These are phyloP conservation scores for Apiospora arundinis DNA, from an alignment of 2,329 filamentous ascomycete genomes.

Conservation along the genomic window DNA sequence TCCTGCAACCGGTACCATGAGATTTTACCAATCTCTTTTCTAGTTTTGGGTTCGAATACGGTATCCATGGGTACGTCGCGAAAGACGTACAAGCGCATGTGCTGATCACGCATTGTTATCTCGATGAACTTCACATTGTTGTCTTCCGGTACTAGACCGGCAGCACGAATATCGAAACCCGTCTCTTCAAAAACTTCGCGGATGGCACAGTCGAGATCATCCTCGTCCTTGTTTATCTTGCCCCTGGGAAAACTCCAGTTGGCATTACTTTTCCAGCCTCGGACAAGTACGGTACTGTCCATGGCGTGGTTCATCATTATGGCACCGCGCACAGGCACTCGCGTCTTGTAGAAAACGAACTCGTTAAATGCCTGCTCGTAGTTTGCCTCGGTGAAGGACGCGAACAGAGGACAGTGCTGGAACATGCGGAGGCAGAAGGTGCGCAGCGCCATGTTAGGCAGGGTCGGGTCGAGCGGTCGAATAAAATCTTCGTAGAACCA, in stretches of 20 bases:
- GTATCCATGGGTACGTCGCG: conserved; percentile 87
- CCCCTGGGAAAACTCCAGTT: conserved; percentile 97
- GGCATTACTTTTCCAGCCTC: conserved; percentile 96
- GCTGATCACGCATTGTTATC: conserved; percentile 88
- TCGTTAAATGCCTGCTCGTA: conserved; percentile 86
- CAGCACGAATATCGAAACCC: conserved; percentile 79
- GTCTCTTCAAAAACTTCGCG: conserved; percentile 97
- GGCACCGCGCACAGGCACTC: conserved; percentile 91
- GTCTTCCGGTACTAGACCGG: conserved; percentile 76
- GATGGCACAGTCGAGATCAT: conserved; percentile 90
- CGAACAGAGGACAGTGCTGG: conserved; percentile 88
- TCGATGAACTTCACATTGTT: conserved; percentile 83
- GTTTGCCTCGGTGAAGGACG: conserved; percentile 77
- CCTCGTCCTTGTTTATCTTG: conserved; percentile 98
- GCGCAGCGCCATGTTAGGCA: conserved; percentile 85
- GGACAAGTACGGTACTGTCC: conserved; percentile 92
- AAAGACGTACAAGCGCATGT: conserved; percentile 92
- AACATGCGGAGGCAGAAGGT: conserved; percentile 91
- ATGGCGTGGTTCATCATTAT: conserved; percentile 94
- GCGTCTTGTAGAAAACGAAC: conserved; percentile 92
- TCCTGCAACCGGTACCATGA: conserved; percentile 92
- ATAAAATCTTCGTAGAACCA: conserved; percentile 99
- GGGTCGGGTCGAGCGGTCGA: conserved; percentile 80
- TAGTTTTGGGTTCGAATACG: conserved; percentile 84
- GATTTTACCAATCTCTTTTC: conserved; percentile 98